Conservation (phyloP, 2,329 filamentous ascomycete genomes). For the Calonectria crousiana region DNA sequence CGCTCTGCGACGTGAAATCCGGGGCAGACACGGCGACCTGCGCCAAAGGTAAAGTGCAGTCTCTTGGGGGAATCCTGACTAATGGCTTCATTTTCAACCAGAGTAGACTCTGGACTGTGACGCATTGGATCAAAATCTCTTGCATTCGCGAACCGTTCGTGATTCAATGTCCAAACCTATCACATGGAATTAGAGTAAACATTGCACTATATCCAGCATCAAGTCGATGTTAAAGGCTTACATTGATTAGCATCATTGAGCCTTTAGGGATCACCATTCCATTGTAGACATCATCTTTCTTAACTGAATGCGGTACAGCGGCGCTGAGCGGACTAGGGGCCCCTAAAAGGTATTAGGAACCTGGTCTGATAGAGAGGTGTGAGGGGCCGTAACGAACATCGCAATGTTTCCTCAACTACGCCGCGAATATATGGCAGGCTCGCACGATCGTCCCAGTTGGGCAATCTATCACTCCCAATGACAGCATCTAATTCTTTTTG, state of each 20-base stretch:
- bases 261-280: conserved; percentile 11
- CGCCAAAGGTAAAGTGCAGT: conserved; percentile 3
- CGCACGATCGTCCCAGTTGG: conserved; percentile 6
- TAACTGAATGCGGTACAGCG: neutral
- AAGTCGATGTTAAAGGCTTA: neutral
- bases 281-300: conserved; percentile 4
- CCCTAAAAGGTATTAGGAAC: neutral
- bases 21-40: conserved; percentile 1
- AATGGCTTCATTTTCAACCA: neutral
- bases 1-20: conserved; percentile 6
- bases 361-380: no score
- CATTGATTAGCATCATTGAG: conserved; percentile 8
- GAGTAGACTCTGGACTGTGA: neutral
- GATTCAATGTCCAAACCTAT: conserved; percentile 13
- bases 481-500: conserved; percentile 5
- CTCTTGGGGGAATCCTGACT: neutral
- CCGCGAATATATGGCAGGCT: neutral
- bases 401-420: conserved; percentile 1
- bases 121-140: conserved; percentile 10
- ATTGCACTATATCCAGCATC: neutral
- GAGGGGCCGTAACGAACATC: neutral
- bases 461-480: neutral
- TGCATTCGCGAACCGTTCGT: neutral
- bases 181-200: neutral
- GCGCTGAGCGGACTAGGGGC: conserved; percentile 2